Conservation (phyloP, 2,329 filamentous ascomycete genomes). For the Hymenoscyphus fraxineus region DNA sequence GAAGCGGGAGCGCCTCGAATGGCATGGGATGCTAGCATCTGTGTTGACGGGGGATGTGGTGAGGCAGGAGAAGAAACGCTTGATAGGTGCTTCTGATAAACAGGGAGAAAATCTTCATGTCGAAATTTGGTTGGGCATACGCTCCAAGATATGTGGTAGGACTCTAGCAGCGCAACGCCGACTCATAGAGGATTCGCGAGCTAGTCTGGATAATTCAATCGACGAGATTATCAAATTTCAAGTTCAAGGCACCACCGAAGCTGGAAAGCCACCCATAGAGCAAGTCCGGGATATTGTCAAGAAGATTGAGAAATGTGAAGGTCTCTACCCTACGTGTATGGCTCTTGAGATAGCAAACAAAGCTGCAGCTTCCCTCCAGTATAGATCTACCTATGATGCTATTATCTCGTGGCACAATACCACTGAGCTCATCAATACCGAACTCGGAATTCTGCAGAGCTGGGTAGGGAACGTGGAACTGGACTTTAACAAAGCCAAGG, state of each 20-base stretch:
- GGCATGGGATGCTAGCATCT: slow-evolving; percentile 96
- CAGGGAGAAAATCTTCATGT: slow-evolving; percentile 63
- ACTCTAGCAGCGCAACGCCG: slow-evolving; percentile 80
- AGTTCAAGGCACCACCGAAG: slow-evolving; percentile 89
- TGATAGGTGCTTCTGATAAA: slow-evolving; percentile 72
- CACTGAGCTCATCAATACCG: slow-evolving; percentile 91
- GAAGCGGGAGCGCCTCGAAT: slow-evolving; percentile 88
- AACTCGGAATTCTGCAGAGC: slow-evolving; percentile 83
- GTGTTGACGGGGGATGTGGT: slow-evolving; percentile 96
- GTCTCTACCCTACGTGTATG: slow-evolving; percentile 75
- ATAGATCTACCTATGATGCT: slow-evolving; percentile 78
- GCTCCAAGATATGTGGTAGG: slow-evolving; percentile 78
- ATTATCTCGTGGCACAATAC: slow-evolving; percentile 97
- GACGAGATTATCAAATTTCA: slow-evolving; percentile 91
- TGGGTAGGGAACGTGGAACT: slow-evolving; percentile 97
- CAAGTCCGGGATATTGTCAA: slow-evolving; percentile 87
- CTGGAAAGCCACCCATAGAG: slow-evolving; percentile 75
- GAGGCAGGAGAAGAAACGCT: slow-evolving; percentile 92
- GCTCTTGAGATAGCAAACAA: slow-evolving; percentile 73
- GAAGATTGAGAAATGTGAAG: slow-evolving; percentile 87
- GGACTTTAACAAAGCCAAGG: slow-evolving; percentile 76
- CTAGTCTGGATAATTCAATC: slow-evolving; percentile 67
- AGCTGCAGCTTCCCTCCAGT: slow-evolving; percentile 70
- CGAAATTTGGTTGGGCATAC: slow-evolving; percentile 83
- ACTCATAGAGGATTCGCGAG: slow-evolving; percentile 80